A percentile compares a stretch with the other conserved stretches of the same genome.
These are phyloP conservation scores for Stephania yunnanensis DNA, from an alignment of 164 flowering plant species.

Conservation along the genomic window DNA sequence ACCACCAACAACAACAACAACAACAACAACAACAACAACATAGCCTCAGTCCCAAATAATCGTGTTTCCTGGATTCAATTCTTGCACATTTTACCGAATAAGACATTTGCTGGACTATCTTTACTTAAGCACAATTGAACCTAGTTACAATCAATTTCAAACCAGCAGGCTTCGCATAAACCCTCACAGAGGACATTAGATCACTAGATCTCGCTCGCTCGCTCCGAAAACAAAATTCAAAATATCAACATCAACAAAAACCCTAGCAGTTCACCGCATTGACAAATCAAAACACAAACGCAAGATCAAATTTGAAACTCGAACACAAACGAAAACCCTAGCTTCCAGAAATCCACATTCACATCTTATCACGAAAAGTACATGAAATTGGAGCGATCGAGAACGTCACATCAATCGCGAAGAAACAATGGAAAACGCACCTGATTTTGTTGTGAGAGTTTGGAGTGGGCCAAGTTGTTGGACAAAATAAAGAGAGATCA, in stretches of 20 bases:
- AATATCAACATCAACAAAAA: neutral
- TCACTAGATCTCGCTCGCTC: too few species aligned
- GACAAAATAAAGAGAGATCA: neutral
- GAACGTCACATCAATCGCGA: neutral
- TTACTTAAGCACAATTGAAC: neutral
- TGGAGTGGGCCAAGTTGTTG: neutral
- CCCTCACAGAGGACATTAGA: neutral
- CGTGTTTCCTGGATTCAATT: neutral
- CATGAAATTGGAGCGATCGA: neutral
- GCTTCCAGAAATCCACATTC: neutral
- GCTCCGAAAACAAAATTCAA: too few species aligned
- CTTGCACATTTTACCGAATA: neutral
- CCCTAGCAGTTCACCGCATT: conserved; percentile 1
- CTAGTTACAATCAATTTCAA: neutral
- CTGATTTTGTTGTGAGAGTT: neutral
- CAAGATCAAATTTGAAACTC: neutral
- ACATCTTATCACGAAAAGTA: neutral
- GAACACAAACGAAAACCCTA: neutral
- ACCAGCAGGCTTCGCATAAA: neutral
- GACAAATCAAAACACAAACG: conserved; percentile 8
- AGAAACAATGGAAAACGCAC: neutral
- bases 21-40: too few species aligned
- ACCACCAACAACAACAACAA: too few species aligned
- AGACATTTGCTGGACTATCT: neutral
- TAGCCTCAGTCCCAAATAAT: too few species aligned